Base-by-base conservation (phyloP, 2,329 filamentous ascomycete species). In the Trichothecium roseum region DNA sequence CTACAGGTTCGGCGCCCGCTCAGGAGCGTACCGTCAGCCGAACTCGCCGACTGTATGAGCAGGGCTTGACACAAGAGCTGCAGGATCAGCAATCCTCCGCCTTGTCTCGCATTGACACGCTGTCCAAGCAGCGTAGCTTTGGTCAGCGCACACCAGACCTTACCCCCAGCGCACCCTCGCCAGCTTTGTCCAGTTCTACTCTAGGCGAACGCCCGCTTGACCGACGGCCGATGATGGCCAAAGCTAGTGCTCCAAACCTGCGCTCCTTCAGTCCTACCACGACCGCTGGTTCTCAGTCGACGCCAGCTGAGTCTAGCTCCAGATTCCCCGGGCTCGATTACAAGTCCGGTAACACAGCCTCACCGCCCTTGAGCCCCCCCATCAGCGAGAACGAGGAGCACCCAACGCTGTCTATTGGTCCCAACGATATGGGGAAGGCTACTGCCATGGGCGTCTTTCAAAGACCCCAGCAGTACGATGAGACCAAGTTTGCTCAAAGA, bases 391-490 rank as follows among this genome's bases (percentile, higher is more conserved):
- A 68, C 1, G 81, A 81, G 18, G 83, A 89, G n/a, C 62, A 68
- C 13, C 60, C 70, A 2, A 55, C 71, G 1, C 66, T 93, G 12
- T 58, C 79, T 8, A 70, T 91, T 10, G 76, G 84, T 40, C 80
- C 83, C 0, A 78, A 78, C 42, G 88, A 94, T 46, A 67, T 75
- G 32, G 85, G 83, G 35, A 94, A 91, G 52, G 83, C 84, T 5
- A 93, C 85, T 0, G 82, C 84, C 1, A 59, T 68, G 48, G 66
- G 66, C 15, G 60, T 71, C 17, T 69, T 72, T 40, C 81, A 81
- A 44, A 86, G 86, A 51, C 84, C 87, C 2, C 74, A 81, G 34
- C 73, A 78, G 7, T 94, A 91, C 46, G 85, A 94, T 48, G 88
- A 95, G 50, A 76, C 81, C 15, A 83, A 85, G 49, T 95, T 85